Conservation (phyloP, 2,329 filamentous ascomycete species). For the Verticillium nonalfalfae region DNA sequence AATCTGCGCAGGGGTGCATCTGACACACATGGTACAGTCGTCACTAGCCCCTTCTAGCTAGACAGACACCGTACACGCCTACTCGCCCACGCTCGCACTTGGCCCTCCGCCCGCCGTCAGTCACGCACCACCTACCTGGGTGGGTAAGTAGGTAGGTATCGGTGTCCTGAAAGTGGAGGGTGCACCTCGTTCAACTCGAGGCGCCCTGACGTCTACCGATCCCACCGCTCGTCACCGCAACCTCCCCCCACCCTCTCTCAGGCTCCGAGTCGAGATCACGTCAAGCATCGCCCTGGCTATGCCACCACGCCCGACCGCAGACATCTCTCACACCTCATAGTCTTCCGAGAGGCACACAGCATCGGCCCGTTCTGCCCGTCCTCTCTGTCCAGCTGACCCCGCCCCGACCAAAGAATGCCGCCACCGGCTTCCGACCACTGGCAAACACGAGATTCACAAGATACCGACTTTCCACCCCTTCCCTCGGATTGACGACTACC, state of each 20-base stretch:
- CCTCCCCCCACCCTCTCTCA: not conserved
- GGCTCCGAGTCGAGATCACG: not conserved
- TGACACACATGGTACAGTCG: not conserved
- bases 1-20: not conserved
- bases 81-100: not conserved
- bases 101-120: not conserved
- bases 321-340: not conserved
- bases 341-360: not conserved
- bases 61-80: not conserved
- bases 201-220: not conserved
- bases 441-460: slow-evolving; percentile 19
- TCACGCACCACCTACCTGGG: not conserved
- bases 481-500: slow-evolving; percentile 21
- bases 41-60: not conserved
- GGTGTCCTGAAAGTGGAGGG: not conserved
- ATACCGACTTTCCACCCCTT: slow-evolving; percentile 23
- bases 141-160: not conserved
- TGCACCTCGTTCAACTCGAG: not conserved
- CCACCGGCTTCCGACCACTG: slow-evolving; percentile 18
- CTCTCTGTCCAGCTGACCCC: not conserved
- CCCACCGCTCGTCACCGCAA: not conserved
- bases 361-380: not conserved
- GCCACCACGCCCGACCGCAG: not conserved
- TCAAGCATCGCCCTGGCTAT: not conserved
- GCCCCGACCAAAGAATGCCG: slow-evolving; percentile 10